phyloP scores from a whole-genome alignment of 768 basidiomycete species.

The Royoungia palumana region DNA sequence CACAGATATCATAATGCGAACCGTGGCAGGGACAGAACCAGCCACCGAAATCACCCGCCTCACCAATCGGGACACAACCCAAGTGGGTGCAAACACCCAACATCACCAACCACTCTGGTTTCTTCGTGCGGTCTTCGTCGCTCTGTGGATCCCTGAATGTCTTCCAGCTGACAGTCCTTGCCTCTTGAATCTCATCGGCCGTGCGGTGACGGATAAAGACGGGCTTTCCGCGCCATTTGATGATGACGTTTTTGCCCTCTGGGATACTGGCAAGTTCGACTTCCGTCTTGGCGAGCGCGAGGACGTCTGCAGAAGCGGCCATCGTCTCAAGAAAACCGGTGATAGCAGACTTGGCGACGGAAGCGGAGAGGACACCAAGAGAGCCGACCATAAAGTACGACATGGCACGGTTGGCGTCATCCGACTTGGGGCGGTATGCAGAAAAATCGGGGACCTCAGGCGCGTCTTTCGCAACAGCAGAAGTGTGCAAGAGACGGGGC shows the following conservation, averaged over 20 bases:
- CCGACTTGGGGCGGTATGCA: slow-evolving; percentile 69
- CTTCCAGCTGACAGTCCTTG: slow-evolving; percentile 82
- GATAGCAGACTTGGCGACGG: slow-evolving; percentile 89
- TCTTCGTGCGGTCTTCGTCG: slow-evolving; percentile 86
- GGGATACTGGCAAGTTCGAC: slow-evolving; percentile 87
- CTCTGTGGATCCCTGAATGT: slow-evolving; percentile 85
- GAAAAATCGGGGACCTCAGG: slow-evolving; percentile 89
- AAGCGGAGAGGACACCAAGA: slow-evolving; percentile 90
- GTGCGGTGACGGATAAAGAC: slow-evolving; percentile 99
- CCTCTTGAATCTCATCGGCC: slow-evolving; percentile 86
- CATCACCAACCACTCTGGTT: slow-evolving; percentile 96
- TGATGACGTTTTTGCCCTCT: slow-evolving; percentile 95
- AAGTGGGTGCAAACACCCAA: slow-evolving; percentile 94
- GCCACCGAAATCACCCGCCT: slow-evolving; percentile 95
- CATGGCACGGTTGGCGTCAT: slow-evolving; percentile 65
- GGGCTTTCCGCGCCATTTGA: slow-evolving; percentile 99
- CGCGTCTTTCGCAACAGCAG: slow-evolving; percentile 62
- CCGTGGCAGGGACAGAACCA: slow-evolving; percentile 99
- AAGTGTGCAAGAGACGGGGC: slow-evolving; percentile 76
- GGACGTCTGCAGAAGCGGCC: slow-evolving; percentile 96
- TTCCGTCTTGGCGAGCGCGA: slow-evolving; percentile 97
- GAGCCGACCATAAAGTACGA: slow-evolving; percentile 91
- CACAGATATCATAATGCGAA: slow-evolving; percentile 96
- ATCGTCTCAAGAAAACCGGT: slow-evolving; percentile 94
- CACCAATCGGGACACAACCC: slow-evolving; percentile 98